Conservation (phyloP, 177 flowering plant species). For the Vitis hybrid region DNA sequence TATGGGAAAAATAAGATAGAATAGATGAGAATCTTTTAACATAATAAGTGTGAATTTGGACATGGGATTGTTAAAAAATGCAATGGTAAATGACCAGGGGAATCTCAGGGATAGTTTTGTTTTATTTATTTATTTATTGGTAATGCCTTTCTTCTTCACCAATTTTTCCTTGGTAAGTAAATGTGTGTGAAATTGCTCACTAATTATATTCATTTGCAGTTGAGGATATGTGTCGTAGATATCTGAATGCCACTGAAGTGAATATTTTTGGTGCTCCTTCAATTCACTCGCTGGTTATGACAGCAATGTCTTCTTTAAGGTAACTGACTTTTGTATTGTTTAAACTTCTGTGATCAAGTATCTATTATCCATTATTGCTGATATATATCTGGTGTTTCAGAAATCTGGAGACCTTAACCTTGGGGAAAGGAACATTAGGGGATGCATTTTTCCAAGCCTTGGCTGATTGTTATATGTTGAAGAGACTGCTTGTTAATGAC, state of each 20-base stretch:
- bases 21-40: too few relatives aligned
- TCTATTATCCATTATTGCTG: not conserved
- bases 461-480: conserved; percentile 65
- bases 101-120: too few relatives aligned
- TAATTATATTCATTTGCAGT: conserved; percentile 42
- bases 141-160: not conserved
- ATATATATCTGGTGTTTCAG: conserved; percentile 35
- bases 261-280: conserved; percentile 63
- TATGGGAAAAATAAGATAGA: too few relatives aligned
- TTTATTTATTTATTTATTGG: too few relatives aligned
- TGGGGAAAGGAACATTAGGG: conserved; percentile 74
- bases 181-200: too few relatives aligned
- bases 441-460: conserved; percentile 74
- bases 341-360: not conserved
- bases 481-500: conserved; percentile 57
- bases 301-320: conserved; percentile 68
- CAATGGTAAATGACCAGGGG: too few relatives aligned
- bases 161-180: not conserved
- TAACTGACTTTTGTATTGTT: conserved; percentile 17
- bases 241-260: conserved; percentile 84
- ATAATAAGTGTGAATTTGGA: too few relatives aligned
- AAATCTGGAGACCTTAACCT: conserved; percentile 62
- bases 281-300: conserved; percentile 59
- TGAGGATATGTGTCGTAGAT: conserved; percentile 81
- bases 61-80: too few relatives aligned